Conservation (phyloP, 805 yeast genomes). For the Metschnikowia sp. region DNA sequence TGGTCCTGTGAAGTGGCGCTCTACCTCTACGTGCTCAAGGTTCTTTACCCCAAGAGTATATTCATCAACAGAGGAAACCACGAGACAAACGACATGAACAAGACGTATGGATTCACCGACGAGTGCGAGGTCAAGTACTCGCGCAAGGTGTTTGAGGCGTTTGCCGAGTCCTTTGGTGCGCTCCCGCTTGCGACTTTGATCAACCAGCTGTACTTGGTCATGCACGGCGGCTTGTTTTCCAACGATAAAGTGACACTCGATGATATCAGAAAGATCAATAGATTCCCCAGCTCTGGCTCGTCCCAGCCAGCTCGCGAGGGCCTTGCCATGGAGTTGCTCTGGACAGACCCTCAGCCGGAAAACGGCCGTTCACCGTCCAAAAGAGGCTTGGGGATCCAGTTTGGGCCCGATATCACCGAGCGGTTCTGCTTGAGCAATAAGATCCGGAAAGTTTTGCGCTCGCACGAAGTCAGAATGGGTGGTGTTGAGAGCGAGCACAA, state of each 20-base stretch:
- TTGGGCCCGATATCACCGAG: slow-evolving; percentile 93
- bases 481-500: slow-evolving; percentile 89
- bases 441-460: slow-evolving; percentile 77
- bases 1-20: slow-evolving; percentile 98
- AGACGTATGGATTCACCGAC: slow-evolving; percentile 93
- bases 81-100: slow-evolving; percentile 95
- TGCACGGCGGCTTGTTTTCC: slow-evolving; percentile 95
- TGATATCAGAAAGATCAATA: slow-evolving; percentile 68
- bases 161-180: slow-evolving; percentile 79
- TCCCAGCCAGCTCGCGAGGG: slow-evolving; percentile 90
- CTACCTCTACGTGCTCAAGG: slow-evolving; percentile 69
- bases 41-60: slow-evolving; percentile 65
- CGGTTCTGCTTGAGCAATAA: slow-evolving; percentile 69
- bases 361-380: slow-evolving; percentile 84
- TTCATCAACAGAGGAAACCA: slow-evolving; percentile 93
- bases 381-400: slow-evolving; percentile 93
- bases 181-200: slow-evolving; percentile 84
- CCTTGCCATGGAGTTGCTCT: slow-evolving; percentile 89
- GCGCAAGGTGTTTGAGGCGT: slow-evolving; percentile 73
- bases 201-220: slow-evolving; percentile 73
- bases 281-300: slow-evolving; percentile 50
- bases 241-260: slow-evolving; percentile 66
- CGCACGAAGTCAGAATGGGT: slow-evolving; percentile 92
- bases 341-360: slow-evolving; percentile 91
- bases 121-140: slow-evolving; percentile 91